A percentile compares a stretch with the other conserved stretches of the same genome.
phyloP scores from a whole-genome alignment of 2,329 filamentous ascomycete species.

The Lasiodiplodia sp. region DNA sequence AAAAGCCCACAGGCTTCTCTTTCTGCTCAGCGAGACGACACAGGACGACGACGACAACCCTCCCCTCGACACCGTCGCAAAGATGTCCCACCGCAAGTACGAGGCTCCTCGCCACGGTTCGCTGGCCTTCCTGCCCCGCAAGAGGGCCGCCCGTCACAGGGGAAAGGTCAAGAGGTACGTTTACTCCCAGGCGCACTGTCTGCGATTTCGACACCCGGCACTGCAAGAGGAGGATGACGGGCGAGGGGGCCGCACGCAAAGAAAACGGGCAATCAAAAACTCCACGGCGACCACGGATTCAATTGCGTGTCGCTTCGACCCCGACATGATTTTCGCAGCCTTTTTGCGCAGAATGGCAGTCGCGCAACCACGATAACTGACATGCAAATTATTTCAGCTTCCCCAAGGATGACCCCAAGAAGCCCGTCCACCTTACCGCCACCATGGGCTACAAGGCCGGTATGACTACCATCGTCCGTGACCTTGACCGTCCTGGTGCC shows the following conservation, averaged over 20 bases:
- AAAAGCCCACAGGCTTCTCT: constrained; percentile 21
- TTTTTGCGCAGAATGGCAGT: background rate
- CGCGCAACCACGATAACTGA: constrained; percentile 8
- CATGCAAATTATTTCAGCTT: constrained; percentile 66
- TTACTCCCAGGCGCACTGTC: constrained; percentile 16
- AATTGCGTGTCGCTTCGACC: constrained; percentile 2
- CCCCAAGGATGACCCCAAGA: constrained; percentile 99
- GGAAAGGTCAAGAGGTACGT: constrained; percentile 98
- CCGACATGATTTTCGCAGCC: constrained; percentile 3
- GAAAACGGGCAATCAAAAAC: background rate
- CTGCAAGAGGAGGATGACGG: background rate
- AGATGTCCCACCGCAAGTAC: constrained; percentile 70
- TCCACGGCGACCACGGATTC: background rate
- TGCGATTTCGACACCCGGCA: constrained; percentile 28
- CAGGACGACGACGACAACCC: constrained; percentile 28
- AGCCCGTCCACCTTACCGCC: constrained; percentile 98
- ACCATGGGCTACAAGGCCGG: constrained; percentile 99
- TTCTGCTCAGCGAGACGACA: constrained; percentile 25
- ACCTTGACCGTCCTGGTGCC: constrained; percentile 97
- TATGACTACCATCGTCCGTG: constrained; percentile 99
- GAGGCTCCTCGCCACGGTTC: constrained; percentile 92
- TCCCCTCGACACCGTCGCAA: constrained; percentile 17
- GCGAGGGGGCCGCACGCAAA: background rate
- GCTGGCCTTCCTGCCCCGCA: constrained; percentile 67
- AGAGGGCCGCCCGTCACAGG: constrained; percentile 92